phyloP scores from a whole-genome alignment of 2,329 filamentous ascomycete species.

The Microsporum canis region DNA sequence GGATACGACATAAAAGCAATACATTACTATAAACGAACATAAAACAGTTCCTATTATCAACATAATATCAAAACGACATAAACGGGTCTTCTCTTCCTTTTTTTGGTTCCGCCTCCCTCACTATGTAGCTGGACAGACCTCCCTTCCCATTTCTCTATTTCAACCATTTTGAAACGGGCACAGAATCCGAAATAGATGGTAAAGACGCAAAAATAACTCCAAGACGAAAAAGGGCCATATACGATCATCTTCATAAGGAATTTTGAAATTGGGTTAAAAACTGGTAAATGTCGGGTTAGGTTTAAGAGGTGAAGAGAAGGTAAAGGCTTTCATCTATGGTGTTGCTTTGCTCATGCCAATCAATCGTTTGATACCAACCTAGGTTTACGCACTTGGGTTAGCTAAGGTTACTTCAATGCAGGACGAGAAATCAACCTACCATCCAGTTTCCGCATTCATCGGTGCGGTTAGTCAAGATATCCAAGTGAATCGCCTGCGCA shows the following conservation, averaged over 20 bases:
- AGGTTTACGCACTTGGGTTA: background rate
- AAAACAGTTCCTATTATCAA: too few species aligned
- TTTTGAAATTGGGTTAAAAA: background rate
- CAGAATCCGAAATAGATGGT: background rate
- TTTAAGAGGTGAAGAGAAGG: background rate
- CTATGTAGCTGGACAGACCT: background rate
- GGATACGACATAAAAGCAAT: background rate
- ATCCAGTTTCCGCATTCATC: slow-evolving; percentile 81
- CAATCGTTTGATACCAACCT: slow-evolving; percentile 66
- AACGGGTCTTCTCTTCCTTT: background rate
- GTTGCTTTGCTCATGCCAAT: slow-evolving; percentile 71
- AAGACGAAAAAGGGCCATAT: background rate
- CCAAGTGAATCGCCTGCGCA: slow-evolving; percentile 58
- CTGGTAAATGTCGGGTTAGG: background rate
- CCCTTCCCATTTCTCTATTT: background rate
- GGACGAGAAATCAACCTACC: slow-evolving; percentile 43
- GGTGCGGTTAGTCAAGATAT: slow-evolving; percentile 64
- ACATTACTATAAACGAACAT: background rate
- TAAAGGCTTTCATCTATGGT: slow-evolving; percentile 33
- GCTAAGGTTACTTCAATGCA: background rate
- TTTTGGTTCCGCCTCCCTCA: background rate
- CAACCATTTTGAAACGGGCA: background rate
- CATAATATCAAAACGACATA: too few species aligned
- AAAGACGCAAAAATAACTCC: background rate
- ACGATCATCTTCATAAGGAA: background rate